Evolutionary conservation across 257 asterid genomes (phyloP), one percentile per base, ranked within the genome.

Genomic region (Parsonsia alboflavescens): DNA sequence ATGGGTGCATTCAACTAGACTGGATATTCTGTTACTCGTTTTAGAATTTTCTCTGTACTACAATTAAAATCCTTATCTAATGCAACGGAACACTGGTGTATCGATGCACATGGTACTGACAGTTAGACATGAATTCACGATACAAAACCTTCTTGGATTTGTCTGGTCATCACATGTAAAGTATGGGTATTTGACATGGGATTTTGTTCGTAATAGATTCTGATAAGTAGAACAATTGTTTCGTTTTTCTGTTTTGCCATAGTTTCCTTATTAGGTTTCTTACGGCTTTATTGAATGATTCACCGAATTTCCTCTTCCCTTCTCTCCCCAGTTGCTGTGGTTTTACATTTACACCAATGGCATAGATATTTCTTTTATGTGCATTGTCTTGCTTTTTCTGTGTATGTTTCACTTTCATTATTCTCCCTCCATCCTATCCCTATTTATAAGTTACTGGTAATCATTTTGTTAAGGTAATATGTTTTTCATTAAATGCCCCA

Each of bases 1-100:
- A 89, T 91, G 96, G 90, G 89, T 19, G 77, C 93, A 24, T 70
- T 70, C 44, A 69, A 69, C 73, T 46, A 30, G 70, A 69, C 58
- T 45, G n/a, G 15, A 65, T n/a, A 65, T 39, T 65, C 69, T 17
- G 69, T 5, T 36, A 36, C 6, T 36, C 36, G 44, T 36, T 64
- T 36, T 28, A 65, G 70, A 13, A 39, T 21, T 39, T 39, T 36
- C 19, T 4, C 41, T 24, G 42, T 28, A 28, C 9, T 22, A 57
- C 10, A 24, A 8, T 57, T 16, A 3, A 57, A 9, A 57, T 16
- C 69, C 69, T 15, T 19, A 33, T 33, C 69, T 39, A 36, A 64
- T 64, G 70, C 28, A 33, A 36, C 28, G 8, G 42, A 61, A 16
- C 26, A 2, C 42, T 36, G 49, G 39, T 65, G 15, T 7, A 54